A percentile compares a stretch with the other conserved stretches of the same genome.
Evolutionary conservation across 352 stramenopile genomes (phyloP).

Genomic region (Aphanomyces invadans): DNA sequence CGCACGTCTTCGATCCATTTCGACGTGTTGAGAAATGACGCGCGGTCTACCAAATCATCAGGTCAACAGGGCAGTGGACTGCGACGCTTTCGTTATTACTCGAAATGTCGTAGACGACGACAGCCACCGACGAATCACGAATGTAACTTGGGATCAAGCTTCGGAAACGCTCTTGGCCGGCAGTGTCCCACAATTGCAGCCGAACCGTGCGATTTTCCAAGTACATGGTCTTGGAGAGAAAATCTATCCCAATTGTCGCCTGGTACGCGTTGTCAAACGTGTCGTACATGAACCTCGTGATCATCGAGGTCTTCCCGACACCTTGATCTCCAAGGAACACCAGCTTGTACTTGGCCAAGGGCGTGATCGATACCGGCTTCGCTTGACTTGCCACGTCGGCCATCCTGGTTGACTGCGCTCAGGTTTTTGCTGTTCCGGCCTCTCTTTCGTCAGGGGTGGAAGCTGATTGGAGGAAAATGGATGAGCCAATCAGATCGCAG

Average conservation of each 20-base stretch:
- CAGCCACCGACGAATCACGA: conserved; percentile 97
- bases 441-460: background rate
- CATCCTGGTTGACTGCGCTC: background rate
- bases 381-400: background rate
- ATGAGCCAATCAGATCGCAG: background rate
- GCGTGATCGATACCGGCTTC: conserved; percentile 48
- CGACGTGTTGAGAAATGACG: conserved; percentile 97
- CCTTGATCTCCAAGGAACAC: conserved; percentile 95
- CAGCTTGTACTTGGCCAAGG: conserved; percentile 91
- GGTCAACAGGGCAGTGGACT: conserved; percentile 13
- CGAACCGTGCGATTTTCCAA: conserved; percentile 97
- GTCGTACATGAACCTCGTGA: conserved; percentile 99
- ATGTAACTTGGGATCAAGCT: conserved; percentile 96
- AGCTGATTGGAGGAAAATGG: conserved; percentile 15
- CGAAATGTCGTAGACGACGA: conserved; percentile 99
- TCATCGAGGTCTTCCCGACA: conserved; percentile 99
- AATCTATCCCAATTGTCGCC: conserved; percentile 99
- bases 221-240: conserved; percentile 99
- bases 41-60: conserved; percentile 64
- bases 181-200: conserved; percentile 99
- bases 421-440: background rate
- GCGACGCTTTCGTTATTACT: conserved; percentile 56
- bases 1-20: conserved; percentile 99
- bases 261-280: conserved; percentile 97
- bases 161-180: conserved; percentile 93